Evolutionary conservation across 2,329 filamentous ascomycete genomes (phyloP).

Genomic region (Xylariaceae sp.): DNA sequence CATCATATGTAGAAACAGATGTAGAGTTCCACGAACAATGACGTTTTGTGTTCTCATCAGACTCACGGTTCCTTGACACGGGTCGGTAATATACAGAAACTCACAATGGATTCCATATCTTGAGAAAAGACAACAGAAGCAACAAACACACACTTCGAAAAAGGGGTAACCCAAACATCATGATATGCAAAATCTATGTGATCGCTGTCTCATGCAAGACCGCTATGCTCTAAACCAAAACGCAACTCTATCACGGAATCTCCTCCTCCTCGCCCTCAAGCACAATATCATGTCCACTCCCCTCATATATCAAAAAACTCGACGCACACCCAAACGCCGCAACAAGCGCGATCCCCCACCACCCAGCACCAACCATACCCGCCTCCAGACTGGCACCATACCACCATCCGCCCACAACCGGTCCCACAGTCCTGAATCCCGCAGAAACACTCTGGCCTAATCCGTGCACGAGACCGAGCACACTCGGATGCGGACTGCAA

Average conservation of each 20-base stretch:
- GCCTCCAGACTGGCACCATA: slow-evolving; percentile 42
- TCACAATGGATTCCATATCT: no score
- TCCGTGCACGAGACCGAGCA: slow-evolving; percentile 54
- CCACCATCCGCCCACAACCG: slow-evolving; percentile 46
- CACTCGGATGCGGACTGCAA: slow-evolving; percentile 53
- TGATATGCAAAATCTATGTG: no score
- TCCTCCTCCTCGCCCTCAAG: slow-evolving; percentile 36
- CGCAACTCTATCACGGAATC: slow-evolving; percentile 10
- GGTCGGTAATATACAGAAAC: no score
- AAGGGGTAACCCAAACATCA: no score
- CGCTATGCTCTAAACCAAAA: neutral
- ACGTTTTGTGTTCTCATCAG: no score
- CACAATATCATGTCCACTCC: slow-evolving; percentile 56
- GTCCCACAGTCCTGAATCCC: slow-evolving; percentile 46
- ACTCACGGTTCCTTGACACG: no score
- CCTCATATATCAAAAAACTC: slow-evolving; percentile 59
- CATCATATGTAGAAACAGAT: no score
- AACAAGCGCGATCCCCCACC: slow-evolving; percentile 46
- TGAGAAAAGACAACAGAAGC: no score
- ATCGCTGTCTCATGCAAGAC: no score
- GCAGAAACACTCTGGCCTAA: slow-evolving; percentile 47
- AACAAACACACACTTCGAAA: no score
- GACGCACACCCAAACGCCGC: slow-evolving; percentile 53
- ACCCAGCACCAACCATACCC: slow-evolving; percentile 43
- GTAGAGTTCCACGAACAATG: no score